phyloP scores from a whole-genome alignment of 1,139 yeast species.

The Ogataea hybrid region DNA sequence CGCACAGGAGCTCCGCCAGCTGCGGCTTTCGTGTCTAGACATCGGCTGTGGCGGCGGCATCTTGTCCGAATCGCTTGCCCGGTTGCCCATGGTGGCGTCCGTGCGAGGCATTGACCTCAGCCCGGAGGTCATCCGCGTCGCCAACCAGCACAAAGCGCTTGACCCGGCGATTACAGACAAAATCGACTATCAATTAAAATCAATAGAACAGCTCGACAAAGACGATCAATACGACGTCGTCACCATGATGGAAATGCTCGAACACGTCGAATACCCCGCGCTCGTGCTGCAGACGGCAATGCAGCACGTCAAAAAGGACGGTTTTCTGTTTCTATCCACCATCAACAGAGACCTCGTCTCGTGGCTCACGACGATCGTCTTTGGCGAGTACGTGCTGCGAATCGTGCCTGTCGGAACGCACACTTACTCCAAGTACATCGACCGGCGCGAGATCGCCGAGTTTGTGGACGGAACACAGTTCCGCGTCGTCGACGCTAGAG shows the following conservation, averaged over 20 bases:
- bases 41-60: constrained; percentile 99
- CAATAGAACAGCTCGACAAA: constrained; percentile 56
- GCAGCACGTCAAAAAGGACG: constrained; percentile 68
- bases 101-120: constrained; percentile 89
- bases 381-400: constrained; percentile 77
- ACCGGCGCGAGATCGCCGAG: constrained; percentile 65
- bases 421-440: constrained; percentile 79
- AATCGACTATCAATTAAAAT: constrained; percentile 54
- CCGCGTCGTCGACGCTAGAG: constrained; percentile 65
- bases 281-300: constrained; percentile 68
- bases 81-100: constrained; percentile 58
- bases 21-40: constrained; percentile 61
- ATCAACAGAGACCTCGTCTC: constrained; percentile 87
- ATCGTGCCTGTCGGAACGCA: constrained; percentile 95
- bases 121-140: constrained; percentile 76
- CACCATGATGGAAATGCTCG: constrained; percentile 92
- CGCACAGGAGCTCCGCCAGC: constrained; percentile 36
- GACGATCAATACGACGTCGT: constrained; percentile 64
- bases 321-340: constrained; percentile 85
- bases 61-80: constrained; percentile 79
- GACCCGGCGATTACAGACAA: constrained; percentile 58
- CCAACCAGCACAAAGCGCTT: constrained; percentile 57
- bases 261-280: constrained; percentile 87
- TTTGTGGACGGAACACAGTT: constrained; percentile 54
- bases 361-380: constrained; percentile 88